Evolutionary conservation across 768 basidiomycete genomes (phyloP).

Genomic region (Termitomyces sp.): DNA sequence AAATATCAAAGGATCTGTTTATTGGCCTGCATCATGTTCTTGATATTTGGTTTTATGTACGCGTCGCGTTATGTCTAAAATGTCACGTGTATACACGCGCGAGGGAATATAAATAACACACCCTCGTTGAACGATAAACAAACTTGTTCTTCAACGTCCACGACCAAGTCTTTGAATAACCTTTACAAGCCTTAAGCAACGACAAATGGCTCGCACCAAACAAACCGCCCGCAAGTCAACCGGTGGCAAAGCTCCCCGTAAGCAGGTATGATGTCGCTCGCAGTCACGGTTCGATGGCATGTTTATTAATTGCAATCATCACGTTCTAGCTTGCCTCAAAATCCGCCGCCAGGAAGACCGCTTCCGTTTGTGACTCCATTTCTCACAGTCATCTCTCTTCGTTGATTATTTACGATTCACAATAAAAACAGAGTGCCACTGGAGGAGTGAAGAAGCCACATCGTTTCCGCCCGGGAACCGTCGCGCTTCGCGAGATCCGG

Average conservation of each 20-base stretch:
- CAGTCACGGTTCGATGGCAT: no score
- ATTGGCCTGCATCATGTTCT: no score
- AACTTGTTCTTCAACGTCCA: no score
- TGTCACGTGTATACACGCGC: no score
- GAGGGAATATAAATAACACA: no score
- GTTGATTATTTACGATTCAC: not conserved
- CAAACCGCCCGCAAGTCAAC: slow-evolving; percentile 16
- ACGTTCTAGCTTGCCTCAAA: slow-evolving; percentile 11
- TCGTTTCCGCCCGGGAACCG: slow-evolving; percentile 73
- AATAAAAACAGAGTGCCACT: slow-evolving; percentile 1
- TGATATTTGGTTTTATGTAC: no score
- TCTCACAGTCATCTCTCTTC: not conserved
- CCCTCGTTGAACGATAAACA: no score
- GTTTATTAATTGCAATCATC: not conserved
- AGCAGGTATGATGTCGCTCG: slow-evolving; percentile 5
- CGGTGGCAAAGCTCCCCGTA: slow-evolving; percentile 15
- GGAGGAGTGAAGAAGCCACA: slow-evolving; percentile 31
- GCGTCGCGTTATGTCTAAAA: no score
- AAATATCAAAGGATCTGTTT: no score
- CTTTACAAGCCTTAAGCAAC: not conserved
- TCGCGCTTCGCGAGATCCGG: slow-evolving; percentile 80
- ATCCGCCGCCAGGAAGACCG: slow-evolving; percentile 13
- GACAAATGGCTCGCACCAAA: slow-evolving; percentile 14
- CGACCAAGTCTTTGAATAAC: no score
- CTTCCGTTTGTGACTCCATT: not conserved